Evolutionary conservation across 805 yeast genomes (phyloP), one percentile per base, ranked within the genome.

Genomic region (Kodamaea restingae): DNA sequence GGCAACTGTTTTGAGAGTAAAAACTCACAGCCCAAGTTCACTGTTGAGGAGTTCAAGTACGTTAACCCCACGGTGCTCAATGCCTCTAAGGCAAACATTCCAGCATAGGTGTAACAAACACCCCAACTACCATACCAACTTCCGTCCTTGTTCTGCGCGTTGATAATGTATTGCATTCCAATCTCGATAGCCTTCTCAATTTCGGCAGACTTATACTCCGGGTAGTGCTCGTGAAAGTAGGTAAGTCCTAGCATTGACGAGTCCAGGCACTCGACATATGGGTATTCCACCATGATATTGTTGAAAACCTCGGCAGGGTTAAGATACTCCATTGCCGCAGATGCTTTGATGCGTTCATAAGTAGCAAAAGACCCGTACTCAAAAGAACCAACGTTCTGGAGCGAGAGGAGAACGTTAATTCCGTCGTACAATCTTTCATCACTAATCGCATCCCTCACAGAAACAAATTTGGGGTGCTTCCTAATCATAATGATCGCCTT

Each of bases 71-170:
- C 82, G 3, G 91, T 76, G 18, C 78, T 68, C 35, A 93, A 70
- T 0, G 98, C 98, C 51, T 93, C 99, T 20, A 93, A 61, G 0
- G 99, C 99, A 75, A 93, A 93, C 98, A 93, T 93, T 2, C 88
- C 85, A 0, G 98, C 98, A 60, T 93, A 93, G 0, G 96, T 86
- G 56, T 73, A 88, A 57, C 99, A 93, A 4, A 93, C 81, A 26
- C 98, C 99, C 99, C 99, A 93, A 29, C 88, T 80, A 1, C 99
- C 99, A 58, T 90, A 95, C 98, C 98, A 93, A 10, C 95, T 81
- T 0, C 99, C 99, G 60, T 93, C 96, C 5, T 43, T 32, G 32
- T 70, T 67, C 60, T 93, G 98, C 2, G 76, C 76, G 2, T 67
- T 60, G 36, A 75, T 76, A 32, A 93, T 85, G 52, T 83, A 93